Evolutionary conservation across 352 stramenopile species (phyloP), one percentile per base, ranked within the genome.

Genomic region (Phytopythium boreale): DNA sequence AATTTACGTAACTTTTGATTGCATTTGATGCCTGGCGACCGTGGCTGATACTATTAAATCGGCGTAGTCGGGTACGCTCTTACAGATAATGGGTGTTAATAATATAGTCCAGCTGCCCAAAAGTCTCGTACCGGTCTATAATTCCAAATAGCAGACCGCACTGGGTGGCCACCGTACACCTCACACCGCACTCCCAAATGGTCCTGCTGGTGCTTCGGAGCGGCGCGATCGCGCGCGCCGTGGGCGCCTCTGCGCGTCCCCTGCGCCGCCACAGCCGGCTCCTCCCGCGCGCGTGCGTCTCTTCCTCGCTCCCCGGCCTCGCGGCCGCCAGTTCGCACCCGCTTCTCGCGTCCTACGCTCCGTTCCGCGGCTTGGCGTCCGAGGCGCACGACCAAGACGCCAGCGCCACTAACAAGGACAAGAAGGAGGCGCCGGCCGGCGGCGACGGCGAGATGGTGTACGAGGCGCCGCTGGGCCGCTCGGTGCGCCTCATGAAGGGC

Each of bases 401-500:
- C 39, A 12, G 12, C 14, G n/a, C n/a, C n/a, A n/a, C n/a, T n/a
- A 34, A 34, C 29, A 46, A n/a, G 2, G 39, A 46, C 15, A 12
- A 1, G 2, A n/a, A 46, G 39, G 39, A 8, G 37, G 5, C 5
- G 37, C 36, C 17, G 17, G 15, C 27, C 9, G 20, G 36, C 43
- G 51, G 36, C 0, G 27, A 46, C 5, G 66, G 41, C 46, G 36
- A 69, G 19, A 63, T 87, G 2, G 79, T 92, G 59, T 94, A 94
- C 61, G 64, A 80, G 58, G 85, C 72, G 7, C 85, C 85, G 9
- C 91, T 94, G 79, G 70, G 78, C 9, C 83, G 83, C 53, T 81
- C 83, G 22, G 87, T 95, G 52, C 85, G 83, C 14, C 73, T 93
- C 34, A 95, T 93, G 84, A 95, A 95, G 71, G 83, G 80, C n/a